Evolutionary conservation across 495 filamentous ascomycete species (phyloP).

Genomic region (Hypoxylon subgilvum): DNA sequence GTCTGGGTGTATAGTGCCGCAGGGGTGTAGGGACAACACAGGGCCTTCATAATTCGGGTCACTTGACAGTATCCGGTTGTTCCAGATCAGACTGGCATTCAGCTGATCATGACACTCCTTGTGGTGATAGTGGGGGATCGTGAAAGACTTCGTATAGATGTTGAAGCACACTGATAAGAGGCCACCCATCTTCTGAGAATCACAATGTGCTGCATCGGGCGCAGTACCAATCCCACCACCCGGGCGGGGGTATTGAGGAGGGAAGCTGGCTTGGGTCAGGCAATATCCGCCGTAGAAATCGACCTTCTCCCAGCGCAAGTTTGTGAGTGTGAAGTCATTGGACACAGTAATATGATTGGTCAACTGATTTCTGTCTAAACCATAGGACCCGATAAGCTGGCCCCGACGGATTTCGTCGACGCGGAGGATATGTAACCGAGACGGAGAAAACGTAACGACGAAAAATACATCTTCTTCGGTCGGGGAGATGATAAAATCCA

Average conservation of each 20-base stretch:
- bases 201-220: neutral
- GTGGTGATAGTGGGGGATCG: slow-evolving; percentile 32
- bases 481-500: slow-evolving; percentile 42
- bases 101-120: slow-evolving; percentile 18
- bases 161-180: slow-evolving; percentile 42
- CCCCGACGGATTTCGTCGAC: slow-evolving; percentile 38
- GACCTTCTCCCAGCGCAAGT: slow-evolving; percentile 38
- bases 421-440: slow-evolving; percentile 19
- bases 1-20: neutral
- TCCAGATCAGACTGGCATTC: slow-evolving; percentile 36
- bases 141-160: slow-evolving; percentile 41
- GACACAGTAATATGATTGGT: slow-evolving; percentile 12
- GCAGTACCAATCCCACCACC: neutral
- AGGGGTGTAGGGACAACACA: slow-evolving; percentile 18
- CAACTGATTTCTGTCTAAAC: slow-evolving; percentile 23
- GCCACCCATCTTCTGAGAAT: neutral
- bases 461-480: slow-evolving; percentile 34
- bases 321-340: slow-evolving; percentile 15
- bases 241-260: no score
- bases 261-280: slow-evolving; percentile 31
- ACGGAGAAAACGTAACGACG: slow-evolving; percentile 27
- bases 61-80: slow-evolving; percentile 28
- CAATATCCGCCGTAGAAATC: slow-evolving; percentile 41
- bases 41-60: slow-evolving; percentile 8
- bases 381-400: slow-evolving; percentile 27